Evolutionary conservation across 2,329 filamentous ascomycete genomes (phyloP).

Genomic region (Aureobasidium sp.): DNA sequence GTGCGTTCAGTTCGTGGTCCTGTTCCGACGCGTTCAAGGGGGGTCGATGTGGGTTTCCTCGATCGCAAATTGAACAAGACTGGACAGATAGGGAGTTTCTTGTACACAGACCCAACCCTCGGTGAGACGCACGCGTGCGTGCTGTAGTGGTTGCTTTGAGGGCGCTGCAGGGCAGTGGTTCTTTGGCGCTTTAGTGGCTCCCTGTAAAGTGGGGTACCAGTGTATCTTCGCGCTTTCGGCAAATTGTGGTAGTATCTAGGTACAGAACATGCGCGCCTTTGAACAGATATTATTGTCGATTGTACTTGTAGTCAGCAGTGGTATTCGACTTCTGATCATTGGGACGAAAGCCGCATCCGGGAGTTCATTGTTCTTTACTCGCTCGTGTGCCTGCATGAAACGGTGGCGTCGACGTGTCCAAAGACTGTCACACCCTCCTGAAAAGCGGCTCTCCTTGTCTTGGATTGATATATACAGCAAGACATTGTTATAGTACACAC

Average conservation of each 20-base stretch:
- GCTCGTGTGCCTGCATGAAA: conserved; percentile 6
- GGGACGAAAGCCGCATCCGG: neutral
- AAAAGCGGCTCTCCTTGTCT: conserved; percentile 4
- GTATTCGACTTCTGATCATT: too few relatives aligned
- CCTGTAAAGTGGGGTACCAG: neutral
- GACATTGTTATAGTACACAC: neutral
- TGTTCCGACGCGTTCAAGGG: conserved; percentile 7
- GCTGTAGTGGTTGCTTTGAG: neutral
- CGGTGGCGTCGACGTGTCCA: neutral
- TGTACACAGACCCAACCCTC: neutral
- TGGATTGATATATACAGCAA: neutral
- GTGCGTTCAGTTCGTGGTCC: neutral
- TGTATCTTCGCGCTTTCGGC: neutral
- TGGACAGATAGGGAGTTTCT: neutral
- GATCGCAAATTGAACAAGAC: neutral
- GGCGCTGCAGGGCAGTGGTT: neutral
- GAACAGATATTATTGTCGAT: neutral
- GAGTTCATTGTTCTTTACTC: neutral
- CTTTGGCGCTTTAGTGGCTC: neutral
- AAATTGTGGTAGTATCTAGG: neutral
- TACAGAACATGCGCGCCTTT: neutral
- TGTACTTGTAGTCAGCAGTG: neutral
- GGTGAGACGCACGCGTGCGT: neutral
- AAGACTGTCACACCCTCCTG: neutral
- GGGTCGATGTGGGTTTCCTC: neutral